Base-by-base conservation (phyloP, 495 filamentous ascomycete genomes). In the Cetradonia linearis region DNA sequence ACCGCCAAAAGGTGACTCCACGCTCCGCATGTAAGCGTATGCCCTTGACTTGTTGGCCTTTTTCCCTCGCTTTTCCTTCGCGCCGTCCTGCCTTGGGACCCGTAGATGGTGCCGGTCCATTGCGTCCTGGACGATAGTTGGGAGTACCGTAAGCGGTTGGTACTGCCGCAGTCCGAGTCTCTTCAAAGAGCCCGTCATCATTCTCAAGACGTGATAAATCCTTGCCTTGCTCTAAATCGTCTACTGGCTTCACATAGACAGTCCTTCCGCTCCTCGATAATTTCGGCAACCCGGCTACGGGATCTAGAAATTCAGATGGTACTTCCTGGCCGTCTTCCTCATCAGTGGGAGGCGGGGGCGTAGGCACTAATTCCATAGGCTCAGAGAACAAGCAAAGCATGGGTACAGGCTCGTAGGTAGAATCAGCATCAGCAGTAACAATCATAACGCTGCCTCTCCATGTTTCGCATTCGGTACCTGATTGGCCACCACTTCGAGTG, bases 391-490 rank as follows among this genome's bases (percentile, higher is more conserved):
- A 67, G 48, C 89, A 80, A 58, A 97, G 72, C 5, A 78, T 85
- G 20, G 93, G 93, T 9, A 80, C 76, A 25, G 81, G 79, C n/a
- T 88, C 81, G 69, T 95, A 95, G 2, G 84, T 84, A 5, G 91
- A 96, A 28, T 85, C 76, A 10, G 81, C 78, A 67, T 97, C 92
- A 38, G 79, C 77, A 0, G 93, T 96, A 36, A 97, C 89, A 60
- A 97, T 93, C 88, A 98, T 87, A 31, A 97, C 77, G 61, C 83
- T 91, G 30, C 93, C 93, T 71, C 90, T 82, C 93, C 93, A 98
- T 28, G 89, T 85, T 61, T 95, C 89, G 60, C 83, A 80, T 58
- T 82, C 78, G 40, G 73, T 62, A 42, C 66, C 72, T 38, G 72
- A 58, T 66, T 68, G 42, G 38, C 49, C 62, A 20, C 59, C 46